A percentile compares a stretch with the other conserved stretches of the same genome.
These are phyloP conservation scores for Chlorella vulgaris DNA, from an alignment of 139 green algal species.

Conservation along the genomic window DNA sequence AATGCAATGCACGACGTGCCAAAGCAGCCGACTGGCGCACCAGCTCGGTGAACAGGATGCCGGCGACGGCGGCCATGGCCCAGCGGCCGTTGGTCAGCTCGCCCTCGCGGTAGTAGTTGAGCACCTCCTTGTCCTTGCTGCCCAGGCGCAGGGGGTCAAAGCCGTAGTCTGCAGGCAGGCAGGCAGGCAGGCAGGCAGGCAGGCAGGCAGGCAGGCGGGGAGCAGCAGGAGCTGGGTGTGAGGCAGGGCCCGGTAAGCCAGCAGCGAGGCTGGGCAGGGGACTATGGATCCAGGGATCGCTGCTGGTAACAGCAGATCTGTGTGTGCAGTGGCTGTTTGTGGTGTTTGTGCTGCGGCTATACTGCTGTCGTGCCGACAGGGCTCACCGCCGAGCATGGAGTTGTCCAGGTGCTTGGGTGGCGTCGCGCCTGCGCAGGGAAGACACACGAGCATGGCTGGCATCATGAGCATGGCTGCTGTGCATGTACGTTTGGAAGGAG, in stretches of 20 bases:
- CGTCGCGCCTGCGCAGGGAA: slow-evolving; percentile 15
- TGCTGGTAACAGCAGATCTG: not conserved
- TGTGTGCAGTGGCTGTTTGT: no score
- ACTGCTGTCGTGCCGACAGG: no score
- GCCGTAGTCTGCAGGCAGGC: slow-evolving; percentile 25
- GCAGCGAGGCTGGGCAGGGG: no score
- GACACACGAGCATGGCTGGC: not conserved
- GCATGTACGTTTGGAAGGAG: not conserved
- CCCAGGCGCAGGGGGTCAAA: slow-evolving; percentile 51
- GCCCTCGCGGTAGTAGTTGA: slow-evolving; percentile 44
- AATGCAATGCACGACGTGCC: no score
- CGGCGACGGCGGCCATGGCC: slow-evolving; percentile 87
- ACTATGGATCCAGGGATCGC: no score
- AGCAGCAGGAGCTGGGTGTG: not conserved
- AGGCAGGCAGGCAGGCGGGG: no score
- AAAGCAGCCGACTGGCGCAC: no score
- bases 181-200: not conserved
- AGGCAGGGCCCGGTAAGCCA: no score
- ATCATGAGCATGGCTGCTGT: not conserved
- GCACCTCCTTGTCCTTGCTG: slow-evolving; percentile 38
- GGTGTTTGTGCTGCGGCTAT: no score
- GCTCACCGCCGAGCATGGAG: slow-evolving; percentile 8
- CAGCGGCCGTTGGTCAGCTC: slow-evolving; percentile 91
- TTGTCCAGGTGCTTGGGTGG: slow-evolving; percentile 32
- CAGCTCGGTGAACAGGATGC: slow-evolving; percentile 83